Base-by-base conservation (phyloP, 2,329 filamentous ascomycete genomes). In the Calonectria pauciramosa region DNA sequence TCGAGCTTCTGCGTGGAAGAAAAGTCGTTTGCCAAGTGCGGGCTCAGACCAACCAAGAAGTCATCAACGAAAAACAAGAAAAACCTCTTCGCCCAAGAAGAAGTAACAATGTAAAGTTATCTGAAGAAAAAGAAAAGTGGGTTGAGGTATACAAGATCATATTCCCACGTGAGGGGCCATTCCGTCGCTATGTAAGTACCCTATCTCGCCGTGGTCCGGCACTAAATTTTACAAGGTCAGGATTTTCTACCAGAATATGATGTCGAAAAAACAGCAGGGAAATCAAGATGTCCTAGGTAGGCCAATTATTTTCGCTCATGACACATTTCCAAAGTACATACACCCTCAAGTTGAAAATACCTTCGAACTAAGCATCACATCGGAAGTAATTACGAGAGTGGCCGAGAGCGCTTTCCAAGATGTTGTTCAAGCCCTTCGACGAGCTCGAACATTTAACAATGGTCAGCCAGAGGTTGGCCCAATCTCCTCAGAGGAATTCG, bases 71-170 rank as follows among this genome's bases (percentile, higher is more conserved):
- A 41, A 18, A 18, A 1, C 38, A 41, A 41, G 38, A 41, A 41
- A 5, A 8, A 7, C 3, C 7, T 5, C 14, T 41, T 41, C 38
- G 38, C 16, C 8, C 5, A 41, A 20, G 38, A 41, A 41, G 38
- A 41, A 41, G 16, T 41, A 41, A 74, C 71, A 7, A 78, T 71
- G 76, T 41, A 26, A 16, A 30, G 4, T 20, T 9, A 68, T 77
- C 6, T 74, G 78, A 28, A 56, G 74, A 54, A 28, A 56, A 72
- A 54, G 70, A 77, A 26, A 78, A 78, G 69, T 78, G 76, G 76
- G 23, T 32, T 6, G 67, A 75, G 8, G 54, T 73, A 9, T 78
- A 73, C 41, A 72, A 32, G 20, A 73, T 78, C 54, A 65, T 78
- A 36, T 78, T 78, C 41, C 72, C 76, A 23, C n/a, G 34, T 4